Percentiles rank a stretch among this genome's conserved stretches.
phyloP scores from a whole-genome alignment of 352 stramenopile genomes.

The Pythium aquatile region DNA sequence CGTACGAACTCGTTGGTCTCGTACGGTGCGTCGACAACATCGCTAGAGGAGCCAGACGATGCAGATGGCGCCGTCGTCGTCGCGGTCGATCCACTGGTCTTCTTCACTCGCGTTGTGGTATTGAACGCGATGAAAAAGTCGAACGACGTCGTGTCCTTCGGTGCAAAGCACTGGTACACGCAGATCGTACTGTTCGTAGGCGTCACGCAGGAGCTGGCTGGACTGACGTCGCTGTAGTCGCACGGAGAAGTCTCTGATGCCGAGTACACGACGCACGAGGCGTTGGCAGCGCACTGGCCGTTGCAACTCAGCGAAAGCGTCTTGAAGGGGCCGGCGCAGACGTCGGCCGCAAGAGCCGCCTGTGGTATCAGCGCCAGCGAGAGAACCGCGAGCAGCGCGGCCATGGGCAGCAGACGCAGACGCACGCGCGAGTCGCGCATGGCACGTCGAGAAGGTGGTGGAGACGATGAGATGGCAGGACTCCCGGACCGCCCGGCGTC shows the following conservation, averaged over 20 bases:
- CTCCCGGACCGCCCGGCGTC: background rate
- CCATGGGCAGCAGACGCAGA: background rate
- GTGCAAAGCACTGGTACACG: conserved; percentile 22
- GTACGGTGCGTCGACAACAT: conserved; percentile 8
- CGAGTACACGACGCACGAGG: conserved; percentile 16
- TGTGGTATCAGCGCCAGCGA: background rate
- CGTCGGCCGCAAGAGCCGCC: background rate
- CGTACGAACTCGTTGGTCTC: conserved; percentile 25
- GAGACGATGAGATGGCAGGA: background rate
- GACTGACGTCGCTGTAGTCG: conserved; percentile 4
- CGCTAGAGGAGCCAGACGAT: background rate
- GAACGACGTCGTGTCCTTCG: background rate
- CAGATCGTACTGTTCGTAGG: conserved; percentile 2
- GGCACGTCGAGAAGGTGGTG: background rate
- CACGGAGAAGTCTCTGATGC: conserved; percentile 2
- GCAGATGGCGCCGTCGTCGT: background rate
- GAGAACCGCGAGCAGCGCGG: background rate
- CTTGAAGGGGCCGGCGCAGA: conserved; percentile 12
- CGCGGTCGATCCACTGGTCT: background rate
- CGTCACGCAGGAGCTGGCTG: conserved; percentile 9
- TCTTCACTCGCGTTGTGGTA: background rate
- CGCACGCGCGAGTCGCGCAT: background rate
- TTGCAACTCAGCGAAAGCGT: conserved; percentile 17
- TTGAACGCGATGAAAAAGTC: conserved; percentile 18
- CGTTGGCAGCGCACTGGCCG: conserved; percentile 9